These are phyloP conservation scores for Kandelia obovata DNA, from an alignment of 345 rosid species.

Conservation along the genomic window DNA sequence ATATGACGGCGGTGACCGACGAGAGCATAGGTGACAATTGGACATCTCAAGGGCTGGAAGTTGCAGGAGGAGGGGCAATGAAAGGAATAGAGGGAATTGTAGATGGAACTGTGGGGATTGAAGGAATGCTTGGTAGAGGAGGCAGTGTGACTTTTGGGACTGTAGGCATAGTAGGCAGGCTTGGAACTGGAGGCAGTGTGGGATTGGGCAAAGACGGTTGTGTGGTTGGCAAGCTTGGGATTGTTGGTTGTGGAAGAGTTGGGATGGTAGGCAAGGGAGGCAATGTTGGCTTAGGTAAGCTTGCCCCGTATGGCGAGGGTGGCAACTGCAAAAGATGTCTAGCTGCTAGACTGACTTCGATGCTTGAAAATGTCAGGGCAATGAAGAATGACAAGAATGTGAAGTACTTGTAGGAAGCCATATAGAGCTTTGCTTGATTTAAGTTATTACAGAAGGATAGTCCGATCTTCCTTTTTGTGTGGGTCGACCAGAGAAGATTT, in stretches of 20 bases:
- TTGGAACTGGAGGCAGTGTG: slow-evolving; percentile 17
- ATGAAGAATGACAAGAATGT: not conserved
- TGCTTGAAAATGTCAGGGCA: slow-evolving; percentile 16
- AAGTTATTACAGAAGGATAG: not conserved
- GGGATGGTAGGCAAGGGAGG: slow-evolving; percentile 13
- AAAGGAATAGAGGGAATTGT: slow-evolving; percentile 36
- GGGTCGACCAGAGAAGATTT: too few relatives aligned
- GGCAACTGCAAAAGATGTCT: slow-evolving; percentile 25
- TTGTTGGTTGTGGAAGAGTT: slow-evolving; percentile 14
- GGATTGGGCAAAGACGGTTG: slow-evolving; percentile 18
- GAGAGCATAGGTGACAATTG: too few relatives aligned
- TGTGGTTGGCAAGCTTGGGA: slow-evolving; percentile 17
- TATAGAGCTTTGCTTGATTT: not conserved
- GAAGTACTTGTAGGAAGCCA: slow-evolving; percentile 11
- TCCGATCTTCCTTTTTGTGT: too few relatives aligned
- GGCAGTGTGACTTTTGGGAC: slow-evolving; percentile 18
- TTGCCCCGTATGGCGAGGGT: not conserved
- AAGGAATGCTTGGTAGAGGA: slow-evolving; percentile 26
- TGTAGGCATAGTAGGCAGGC: slow-evolving; percentile 10
- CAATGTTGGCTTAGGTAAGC: not conserved
- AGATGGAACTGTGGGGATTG: slow-evolving; percentile 17
- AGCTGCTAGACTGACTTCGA: slow-evolving; percentile 14
- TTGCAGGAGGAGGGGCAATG: slow-evolving; percentile 32
- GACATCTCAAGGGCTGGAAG: slow-evolving; percentile 16
- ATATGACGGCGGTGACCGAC: too few relatives aligned